A percentile compares a stretch with the other conserved stretches of the same genome.
phyloP scores from a whole-genome alignment of 345 rosid species.

The Laguncularia racemosa region DNA sequence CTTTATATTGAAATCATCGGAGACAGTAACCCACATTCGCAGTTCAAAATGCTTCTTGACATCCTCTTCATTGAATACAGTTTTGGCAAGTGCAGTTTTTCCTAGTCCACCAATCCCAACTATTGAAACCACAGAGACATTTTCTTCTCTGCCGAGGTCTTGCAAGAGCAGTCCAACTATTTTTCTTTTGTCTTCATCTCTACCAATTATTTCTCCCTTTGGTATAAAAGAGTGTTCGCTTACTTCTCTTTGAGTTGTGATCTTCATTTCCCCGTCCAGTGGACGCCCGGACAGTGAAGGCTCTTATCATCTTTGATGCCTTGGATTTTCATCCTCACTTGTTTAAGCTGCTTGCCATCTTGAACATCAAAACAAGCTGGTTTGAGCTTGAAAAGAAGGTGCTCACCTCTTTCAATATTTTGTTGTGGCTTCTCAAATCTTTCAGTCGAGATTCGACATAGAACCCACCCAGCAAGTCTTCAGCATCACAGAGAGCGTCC shows the following conservation, averaged over 20 bases:
- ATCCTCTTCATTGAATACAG: background rate
- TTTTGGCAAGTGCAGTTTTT: constrained; percentile 12
- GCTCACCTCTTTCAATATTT: background rate
- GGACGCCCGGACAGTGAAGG: background rate
- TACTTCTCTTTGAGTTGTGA: background rate
- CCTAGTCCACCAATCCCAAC: constrained; percentile 15
- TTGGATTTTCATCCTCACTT: background rate
- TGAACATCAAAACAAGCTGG: background rate
- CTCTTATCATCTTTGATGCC: background rate
- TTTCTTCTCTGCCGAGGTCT: background rate
- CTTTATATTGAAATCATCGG: background rate
- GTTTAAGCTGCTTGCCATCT: constrained; percentile 1
- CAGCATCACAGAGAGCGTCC: constrained; percentile 21
- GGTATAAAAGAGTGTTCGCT: constrained; percentile 2
- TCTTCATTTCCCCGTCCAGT: background rate
- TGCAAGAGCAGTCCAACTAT: background rate
- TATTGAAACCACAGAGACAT: constrained; percentile 7
- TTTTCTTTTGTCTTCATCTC: constrained; percentile 1
- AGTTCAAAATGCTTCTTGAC: constrained; percentile 1
- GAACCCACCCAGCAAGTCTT: constrained; percentile 27
- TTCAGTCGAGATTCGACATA: constrained; percentile 5
- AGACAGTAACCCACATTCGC: constrained; percentile 7
- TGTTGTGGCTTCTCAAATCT: background rate
- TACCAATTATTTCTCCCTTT: background rate
- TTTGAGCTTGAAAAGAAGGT: constrained; percentile 9